Percentiles rank a stretch among this genome's conserved stretches.
These are phyloP conservation scores for Asparagopsis taxiformis DNA, from an alignment of 31 red algal genomes.

Conservation along the genomic window DNA sequence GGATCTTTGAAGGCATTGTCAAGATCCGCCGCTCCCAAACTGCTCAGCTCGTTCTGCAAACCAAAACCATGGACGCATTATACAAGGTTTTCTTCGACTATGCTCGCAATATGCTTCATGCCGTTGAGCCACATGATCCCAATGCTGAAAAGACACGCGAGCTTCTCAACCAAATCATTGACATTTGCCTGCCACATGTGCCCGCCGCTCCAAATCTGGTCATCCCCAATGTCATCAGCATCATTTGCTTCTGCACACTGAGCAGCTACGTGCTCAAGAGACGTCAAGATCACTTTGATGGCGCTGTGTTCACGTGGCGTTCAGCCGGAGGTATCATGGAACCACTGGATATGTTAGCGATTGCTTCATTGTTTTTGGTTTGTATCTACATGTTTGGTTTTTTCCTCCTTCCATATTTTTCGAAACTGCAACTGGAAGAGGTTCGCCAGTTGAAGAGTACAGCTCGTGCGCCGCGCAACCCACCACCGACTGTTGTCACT, in stretches of 20 bases:
- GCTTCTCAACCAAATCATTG: constrained; percentile 56
- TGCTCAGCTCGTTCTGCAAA: constrained; percentile 79
- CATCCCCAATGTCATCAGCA: constrained; percentile 85
- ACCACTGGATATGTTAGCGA: constrained; percentile 84
- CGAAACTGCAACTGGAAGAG: constrained; percentile 58
- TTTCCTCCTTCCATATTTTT: constrained; percentile 86
- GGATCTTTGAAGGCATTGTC: constrained; percentile 82
- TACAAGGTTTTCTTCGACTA: constrained; percentile 74
- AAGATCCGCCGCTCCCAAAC: constrained; percentile 92
- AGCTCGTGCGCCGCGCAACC: neutral
- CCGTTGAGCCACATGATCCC: constrained; percentile 72
- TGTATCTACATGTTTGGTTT: constrained; percentile 95
- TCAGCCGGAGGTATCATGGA: constrained; percentile 90
- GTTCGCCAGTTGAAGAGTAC: constrained; percentile 32
- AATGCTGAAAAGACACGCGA: constrained; percentile 68
- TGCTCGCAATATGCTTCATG: constrained; percentile 38
- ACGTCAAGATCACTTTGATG: constrained; percentile 86
- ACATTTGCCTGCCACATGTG: constrained; percentile 66
- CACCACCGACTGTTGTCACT: neutral
- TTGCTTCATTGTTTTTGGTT: constrained; percentile 83
- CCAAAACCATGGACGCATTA: constrained; percentile 62
- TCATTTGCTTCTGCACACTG: constrained; percentile 81
- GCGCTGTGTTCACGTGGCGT: constrained; percentile 78
- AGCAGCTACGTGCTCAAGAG: constrained; percentile 83
- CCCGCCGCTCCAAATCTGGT: constrained; percentile 77